Conservation (phyloP, 495 filamentous ascomycete species). For the Viridothelium virens region DNA sequence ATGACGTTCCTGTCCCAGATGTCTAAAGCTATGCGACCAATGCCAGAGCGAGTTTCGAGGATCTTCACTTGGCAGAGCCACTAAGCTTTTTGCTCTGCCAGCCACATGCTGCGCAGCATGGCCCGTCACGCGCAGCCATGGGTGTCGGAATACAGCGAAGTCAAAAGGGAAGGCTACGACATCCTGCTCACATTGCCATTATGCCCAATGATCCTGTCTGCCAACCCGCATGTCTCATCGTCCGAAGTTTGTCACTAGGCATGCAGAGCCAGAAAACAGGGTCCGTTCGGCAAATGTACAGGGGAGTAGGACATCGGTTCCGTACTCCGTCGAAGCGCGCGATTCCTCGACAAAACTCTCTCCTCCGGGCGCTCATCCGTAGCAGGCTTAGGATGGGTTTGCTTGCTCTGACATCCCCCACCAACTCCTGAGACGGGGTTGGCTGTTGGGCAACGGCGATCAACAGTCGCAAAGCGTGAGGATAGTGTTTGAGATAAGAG, state of each 20-base stretch:
- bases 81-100: neutral
- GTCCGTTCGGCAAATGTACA: neutral
- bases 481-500: neutral
- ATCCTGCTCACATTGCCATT: neutral
- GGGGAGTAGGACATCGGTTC: neutral
- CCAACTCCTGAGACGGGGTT: conserved; percentile 1
- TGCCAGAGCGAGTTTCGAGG: neutral
- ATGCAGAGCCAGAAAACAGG: neutral
- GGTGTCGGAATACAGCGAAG: neutral
- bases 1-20: neutral
- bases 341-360: neutral
- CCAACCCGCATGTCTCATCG: neutral
- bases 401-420: conserved; percentile 1
- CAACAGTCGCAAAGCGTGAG: conserved; percentile 1
- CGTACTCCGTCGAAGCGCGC: neutral
- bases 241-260: neutral
- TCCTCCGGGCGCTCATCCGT: neutral
- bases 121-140: neutral
- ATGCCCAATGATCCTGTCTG: neutral
- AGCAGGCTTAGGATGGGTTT: neutral
- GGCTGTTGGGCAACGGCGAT: neutral
- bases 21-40: neutral
- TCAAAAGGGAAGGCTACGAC: neutral
- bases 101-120: neutral
- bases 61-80: neutral